Evolutionary conservation across 1,284 basidiomycete genomes (phyloP).

Genomic region (Sanguinoderma infundibulare): DNA sequence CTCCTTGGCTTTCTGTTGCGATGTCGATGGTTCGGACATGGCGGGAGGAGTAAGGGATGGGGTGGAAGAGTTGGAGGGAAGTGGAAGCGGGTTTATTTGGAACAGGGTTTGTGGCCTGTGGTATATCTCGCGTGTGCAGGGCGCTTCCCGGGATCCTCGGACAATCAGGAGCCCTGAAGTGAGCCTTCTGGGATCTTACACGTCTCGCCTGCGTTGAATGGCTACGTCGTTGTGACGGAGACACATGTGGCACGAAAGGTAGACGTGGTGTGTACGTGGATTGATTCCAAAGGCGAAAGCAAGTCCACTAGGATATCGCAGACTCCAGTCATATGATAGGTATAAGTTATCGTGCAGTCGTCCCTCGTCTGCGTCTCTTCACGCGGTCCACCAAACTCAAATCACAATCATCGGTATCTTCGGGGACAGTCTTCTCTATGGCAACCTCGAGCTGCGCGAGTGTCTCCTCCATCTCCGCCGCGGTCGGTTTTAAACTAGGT

Average conservation of each 20-base stretch:
- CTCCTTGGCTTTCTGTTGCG: slow-evolving; percentile 41
- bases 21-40: slow-evolving; percentile 28
- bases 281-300: neutral
- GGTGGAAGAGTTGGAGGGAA: neutral
- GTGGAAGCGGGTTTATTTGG: neutral
- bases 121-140: slow-evolving; percentile 9
- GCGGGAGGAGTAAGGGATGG: neutral
- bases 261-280: neutral
- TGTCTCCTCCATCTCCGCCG: slow-evolving; percentile 5
- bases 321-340: neutral
- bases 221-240: neutral
- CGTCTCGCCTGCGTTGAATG: neutral
- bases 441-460: slow-evolving; percentile 1
- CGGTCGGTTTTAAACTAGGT: neutral
- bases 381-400: slow-evolving; percentile 39
- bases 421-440: slow-evolving; percentile 4
- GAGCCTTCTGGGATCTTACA: neutral
- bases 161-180: too few relatives aligned
- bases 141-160: slow-evolving; percentile 17
- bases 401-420: neutral
- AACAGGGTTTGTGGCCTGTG: neutral
- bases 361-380: slow-evolving; percentile 37
- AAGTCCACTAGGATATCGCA: too few relatives aligned
- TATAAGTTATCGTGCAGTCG: neutral
- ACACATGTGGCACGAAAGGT: neutral